These are phyloP conservation scores for Pichia eremophila DNA, from an alignment of 805 yeast genomes.

Conservation along the genomic window DNA sequence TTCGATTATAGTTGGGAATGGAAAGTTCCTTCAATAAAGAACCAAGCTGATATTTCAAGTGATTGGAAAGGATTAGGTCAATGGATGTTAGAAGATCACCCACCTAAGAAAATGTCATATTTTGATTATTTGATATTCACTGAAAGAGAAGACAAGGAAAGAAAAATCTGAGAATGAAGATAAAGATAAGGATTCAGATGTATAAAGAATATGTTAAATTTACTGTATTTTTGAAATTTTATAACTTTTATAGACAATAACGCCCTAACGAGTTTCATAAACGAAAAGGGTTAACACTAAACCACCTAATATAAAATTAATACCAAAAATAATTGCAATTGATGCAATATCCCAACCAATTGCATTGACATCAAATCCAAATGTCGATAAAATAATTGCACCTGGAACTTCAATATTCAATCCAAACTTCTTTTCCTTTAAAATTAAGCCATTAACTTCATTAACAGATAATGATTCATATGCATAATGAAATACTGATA, in stretches of 20 bases:
- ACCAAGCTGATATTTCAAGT: neutral
- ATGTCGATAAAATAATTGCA: slow-evolving; percentile 89
- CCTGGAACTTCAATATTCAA: slow-evolving; percentile 95
- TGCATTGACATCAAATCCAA: slow-evolving; percentile 84
- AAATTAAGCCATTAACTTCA: slow-evolving; percentile 78
- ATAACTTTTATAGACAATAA: neutral
- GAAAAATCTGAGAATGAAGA: too few relatives aligned
- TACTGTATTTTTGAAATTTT: neutral
- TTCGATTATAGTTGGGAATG: slow-evolving; percentile 4
- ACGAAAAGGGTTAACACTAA: slow-evolving; percentile 63
- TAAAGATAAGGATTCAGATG: too few relatives aligned
- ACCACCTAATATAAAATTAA: slow-evolving; percentile 64
- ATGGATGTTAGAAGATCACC: slow-evolving; percentile 1
- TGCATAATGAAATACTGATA: slow-evolving; percentile 91
- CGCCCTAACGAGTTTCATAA: slow-evolving; percentile 54
- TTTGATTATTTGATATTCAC: slow-evolving; percentile 1
- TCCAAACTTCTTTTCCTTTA: slow-evolving; percentile 86
- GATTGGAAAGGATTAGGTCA: neutral
- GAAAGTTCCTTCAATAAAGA: neutral
- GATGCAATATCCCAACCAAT: slow-evolving; percentile 56
- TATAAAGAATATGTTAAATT: neutral
- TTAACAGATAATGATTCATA: slow-evolving; percentile 89
- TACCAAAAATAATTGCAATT: slow-evolving; percentile 45
- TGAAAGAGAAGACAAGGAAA: neutral
- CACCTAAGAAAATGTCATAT: slow-evolving; percentile 1